Evolutionary conservation across 2,329 filamentous ascomycete genomes (phyloP).

Genomic region (Podosphaera xanthii): DNA sequence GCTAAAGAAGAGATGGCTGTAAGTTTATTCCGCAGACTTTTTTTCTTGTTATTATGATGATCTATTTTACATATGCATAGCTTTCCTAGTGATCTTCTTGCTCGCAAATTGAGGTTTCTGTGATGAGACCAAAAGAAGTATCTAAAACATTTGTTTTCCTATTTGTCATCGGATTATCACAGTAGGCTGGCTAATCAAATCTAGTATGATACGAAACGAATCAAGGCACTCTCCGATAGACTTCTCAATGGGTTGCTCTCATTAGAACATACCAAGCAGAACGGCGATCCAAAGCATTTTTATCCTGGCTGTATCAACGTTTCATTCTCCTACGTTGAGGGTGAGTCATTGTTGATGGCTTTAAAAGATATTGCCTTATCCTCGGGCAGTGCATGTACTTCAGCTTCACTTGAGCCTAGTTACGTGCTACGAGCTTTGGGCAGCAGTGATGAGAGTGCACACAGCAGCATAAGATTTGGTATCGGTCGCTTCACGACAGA

Average conservation of each 20-base stretch:
- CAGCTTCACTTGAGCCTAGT: slow-evolving; percentile 83
- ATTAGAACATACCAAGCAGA: slow-evolving; percentile 80
- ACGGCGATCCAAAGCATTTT: slow-evolving; percentile 61
- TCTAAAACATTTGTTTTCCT: slow-evolving; percentile 8
- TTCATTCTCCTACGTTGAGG: slow-evolving; percentile 95
- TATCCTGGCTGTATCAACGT: slow-evolving; percentile 97
- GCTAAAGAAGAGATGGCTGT: slow-evolving; percentile 78
- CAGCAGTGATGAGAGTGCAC: slow-evolving; percentile 90
- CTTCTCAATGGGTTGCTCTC: slow-evolving; percentile 62
- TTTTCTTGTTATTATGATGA: slow-evolving; percentile 26
- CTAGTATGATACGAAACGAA: slow-evolving; percentile 78
- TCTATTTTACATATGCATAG: slow-evolving; percentile 72
- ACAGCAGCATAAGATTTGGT: slow-evolving; percentile 93
- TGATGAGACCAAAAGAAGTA: slow-evolving; percentile 16
- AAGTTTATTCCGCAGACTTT: slow-evolving; percentile 21
- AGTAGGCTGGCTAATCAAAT: slow-evolving; percentile 7
- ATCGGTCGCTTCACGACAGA: slow-evolving; percentile 95
- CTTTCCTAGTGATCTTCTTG: slow-evolving; percentile 50
- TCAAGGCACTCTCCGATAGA: slow-evolving; percentile 62
- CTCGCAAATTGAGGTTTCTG: slow-evolving; percentile 17
- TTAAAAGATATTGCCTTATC: slow-evolving; percentile 94
- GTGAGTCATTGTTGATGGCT: slow-evolving; percentile 93
- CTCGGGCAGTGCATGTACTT: slow-evolving; percentile 91
- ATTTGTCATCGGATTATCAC: slow-evolving; percentile 11
- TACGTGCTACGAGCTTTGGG: slow-evolving; percentile 88